Conservation (phyloP, 1,139 yeast genomes). For the Wickerhamiella pararugosa region DNA sequence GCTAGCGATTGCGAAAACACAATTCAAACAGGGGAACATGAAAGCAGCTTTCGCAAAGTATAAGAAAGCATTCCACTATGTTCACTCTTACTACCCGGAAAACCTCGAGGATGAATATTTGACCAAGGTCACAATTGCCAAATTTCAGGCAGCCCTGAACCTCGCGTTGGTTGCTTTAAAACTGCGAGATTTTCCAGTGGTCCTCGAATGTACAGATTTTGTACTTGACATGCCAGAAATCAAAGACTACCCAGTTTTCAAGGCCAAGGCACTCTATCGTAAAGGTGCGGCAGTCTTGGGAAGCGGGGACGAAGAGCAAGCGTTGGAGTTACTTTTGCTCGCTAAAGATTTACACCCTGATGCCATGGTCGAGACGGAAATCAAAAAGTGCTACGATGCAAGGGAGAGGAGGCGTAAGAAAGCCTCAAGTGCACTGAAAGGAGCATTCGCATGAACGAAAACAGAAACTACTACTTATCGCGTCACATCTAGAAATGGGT, state of each 20-base stretch:
- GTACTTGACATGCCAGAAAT: constrained; percentile 40
- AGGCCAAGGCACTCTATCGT: constrained; percentile 72
- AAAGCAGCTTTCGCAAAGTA: constrained; percentile 49
- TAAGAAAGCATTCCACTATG: constrained; percentile 21
- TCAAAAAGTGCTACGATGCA: constrained; percentile 36
- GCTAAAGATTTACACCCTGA: constrained; percentile 64
- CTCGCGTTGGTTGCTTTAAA: constrained; percentile 64
- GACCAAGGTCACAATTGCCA: constrained; percentile 15
- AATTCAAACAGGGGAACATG: constrained; percentile 46
- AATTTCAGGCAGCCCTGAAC: constrained; percentile 37
- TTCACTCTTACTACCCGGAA: constrained; percentile 16
- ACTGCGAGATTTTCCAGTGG: constrained; percentile 37
- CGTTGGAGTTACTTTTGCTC: constrained; percentile 45
- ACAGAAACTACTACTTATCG: too few relatives aligned
- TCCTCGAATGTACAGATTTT: constrained; percentile 42
- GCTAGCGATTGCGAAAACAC: constrained; percentile 49
- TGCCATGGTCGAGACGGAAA: constrained; percentile 51
- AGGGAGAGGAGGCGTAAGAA: too few relatives aligned
- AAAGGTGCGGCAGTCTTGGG: constrained; percentile 59
- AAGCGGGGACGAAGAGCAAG: constrained; percentile 55
- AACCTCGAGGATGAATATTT: constrained; percentile 15
- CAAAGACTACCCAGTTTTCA: constrained; percentile 42
- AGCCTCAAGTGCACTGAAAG: too few relatives aligned
- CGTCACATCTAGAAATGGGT: too few relatives aligned
- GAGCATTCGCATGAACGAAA: too few relatives aligned